Evolutionary conservation across 176 grass and related monocot genomes (phyloP), one percentile per base, ranked within the genome.

Genomic region (Triticum timopheevii): DNA sequence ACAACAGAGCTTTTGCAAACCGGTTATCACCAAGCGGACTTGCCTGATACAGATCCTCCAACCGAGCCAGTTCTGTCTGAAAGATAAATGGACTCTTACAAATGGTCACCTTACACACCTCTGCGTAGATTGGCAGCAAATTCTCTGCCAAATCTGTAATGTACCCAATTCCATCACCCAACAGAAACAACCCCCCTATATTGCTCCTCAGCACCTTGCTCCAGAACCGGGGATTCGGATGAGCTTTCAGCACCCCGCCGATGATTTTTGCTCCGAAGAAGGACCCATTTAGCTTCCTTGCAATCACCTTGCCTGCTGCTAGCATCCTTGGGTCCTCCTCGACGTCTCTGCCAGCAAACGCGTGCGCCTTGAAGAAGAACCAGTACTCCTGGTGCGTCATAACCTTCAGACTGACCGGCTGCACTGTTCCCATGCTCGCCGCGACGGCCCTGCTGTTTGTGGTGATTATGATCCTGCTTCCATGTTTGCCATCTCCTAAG

Each of bases 401-500:
- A 20, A 59, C 56, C 56, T 22, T 59, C 56, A 59, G 7, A 59
- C 7, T n/a, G 56, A 59, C 3, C 56, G 56, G 7, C 19, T 59
- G 56, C 56, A 59, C 56, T 0, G 56, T 59, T 59, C 20, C 56
- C 56, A 59, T 22, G 56, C 56, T 59, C 56, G 20, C 56, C 0
- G 19, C 20, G 20, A 59, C 7, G 20, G 19, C 7, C 56, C 2
- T 59, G 56, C 56, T 59, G 20, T 59, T 59, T 22, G 56, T 22
- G 56, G 56, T 59, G 20, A 59, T 9, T 9, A 87, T 65, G 3
- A 87, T 13, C 77, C 80, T 81, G 77, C 85, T 87, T 9, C 67
- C 85, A 30, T 36, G 22, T 17, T 11, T 23, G 1, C 54, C 66
- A 2, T 58, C 4, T 5, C 22, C 22, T 39, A 81, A 15, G 15